phyloP scores from a whole-genome alignment of 192 early-diverging fungal genomes.

The Rhizoclosmatium globosum region DNA sequence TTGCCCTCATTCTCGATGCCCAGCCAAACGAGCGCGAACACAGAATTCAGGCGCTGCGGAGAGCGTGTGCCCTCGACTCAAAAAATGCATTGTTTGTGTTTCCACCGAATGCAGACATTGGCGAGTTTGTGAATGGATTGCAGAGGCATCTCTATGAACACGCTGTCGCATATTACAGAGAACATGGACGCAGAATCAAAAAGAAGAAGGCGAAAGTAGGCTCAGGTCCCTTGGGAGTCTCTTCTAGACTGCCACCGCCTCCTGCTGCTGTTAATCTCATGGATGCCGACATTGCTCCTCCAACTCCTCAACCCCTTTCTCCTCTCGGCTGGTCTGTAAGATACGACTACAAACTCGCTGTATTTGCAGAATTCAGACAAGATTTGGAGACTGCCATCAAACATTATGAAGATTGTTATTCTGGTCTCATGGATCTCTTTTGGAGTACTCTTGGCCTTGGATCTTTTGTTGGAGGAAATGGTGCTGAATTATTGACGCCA shows the following conservation, averaged over 20 bases:
- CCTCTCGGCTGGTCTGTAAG: constrained; percentile 76
- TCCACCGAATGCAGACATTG: constrained; percentile 59
- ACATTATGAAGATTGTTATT: constrained; percentile 77
- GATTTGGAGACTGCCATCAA: constrained; percentile 62
- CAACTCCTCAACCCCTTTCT: constrained; percentile 39
- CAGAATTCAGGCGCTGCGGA: constrained; percentile 70
- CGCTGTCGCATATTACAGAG: constrained; percentile 77
- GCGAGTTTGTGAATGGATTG: constrained; percentile 72
- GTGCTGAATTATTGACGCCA: constrained; percentile 50
- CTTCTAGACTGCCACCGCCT: neutral
- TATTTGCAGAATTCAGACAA: constrained; percentile 64
- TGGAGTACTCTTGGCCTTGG: constrained; percentile 51
- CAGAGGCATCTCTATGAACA: constrained; percentile 74
- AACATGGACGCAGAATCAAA: constrained; percentile 75
- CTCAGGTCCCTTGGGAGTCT: neutral
- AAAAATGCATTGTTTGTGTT: constrained; percentile 75
- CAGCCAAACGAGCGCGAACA: constrained; percentile 72
- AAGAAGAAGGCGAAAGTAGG: constrained; percentile 67
- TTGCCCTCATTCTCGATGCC: constrained; percentile 69
- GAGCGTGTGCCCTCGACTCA: constrained; percentile 71
- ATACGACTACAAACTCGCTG: constrained; percentile 79
- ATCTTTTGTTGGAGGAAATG: constrained; percentile 42
- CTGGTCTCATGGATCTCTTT: constrained; percentile 71
- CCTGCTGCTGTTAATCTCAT: constrained; percentile 16
- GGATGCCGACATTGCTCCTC: neutral